Evolutionary conservation across 2,329 filamentous ascomycete species (phyloP), one percentile per base, ranked within the genome.

Genomic region (Paramyrothecium sp.): DNA sequence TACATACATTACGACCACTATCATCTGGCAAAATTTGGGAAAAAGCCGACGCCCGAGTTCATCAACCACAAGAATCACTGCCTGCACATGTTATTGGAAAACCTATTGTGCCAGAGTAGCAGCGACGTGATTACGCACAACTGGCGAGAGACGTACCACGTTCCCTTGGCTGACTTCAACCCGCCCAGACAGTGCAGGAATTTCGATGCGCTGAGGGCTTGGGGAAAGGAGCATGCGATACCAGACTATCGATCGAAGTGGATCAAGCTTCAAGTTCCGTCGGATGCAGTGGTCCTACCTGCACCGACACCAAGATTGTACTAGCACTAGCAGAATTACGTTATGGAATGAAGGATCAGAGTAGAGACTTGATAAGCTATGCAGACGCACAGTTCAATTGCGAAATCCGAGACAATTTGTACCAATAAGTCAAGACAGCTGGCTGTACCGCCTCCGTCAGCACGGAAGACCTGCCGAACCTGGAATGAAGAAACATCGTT

Each of bases 241-340:
- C 41, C 41, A 46, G 13, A 46, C 13, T 46, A 46, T 46, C 41
- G 41, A 46, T 46, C 41, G 13, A 46, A 46, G 41, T 46, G 41
- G 41, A 12, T 20, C 17, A 46, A 20, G 16, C 41, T 46, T 20
- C 17, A 46, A 20, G 41, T 46, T 46, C 41, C 41, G 13, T 46
- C 41, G 7, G 41, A 46, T 46, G 41, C 41, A 4, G 47, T 16
- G 12, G 19, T 49, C 47, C 22, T 49, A 1, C 55, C 16, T 59
- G 58, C 33, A 53, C 58, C 17, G 49, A 57, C 23, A 55, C 55
- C 55, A 59, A 59, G 50, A 59, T 54, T 55, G 58, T 59, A 49
- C 17, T 20, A 22, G 47, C 47, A 44, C 13, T 16, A 16, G 38
- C n/a, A 44, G 38, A 44, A 44, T 17, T 44, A 44, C 5, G 22